Percentiles rank a stretch among this genome's conserved stretches.
phyloP scores from a whole-genome alignment of 768 basidiomycete species.

The Pleurotus giganteus region DNA sequence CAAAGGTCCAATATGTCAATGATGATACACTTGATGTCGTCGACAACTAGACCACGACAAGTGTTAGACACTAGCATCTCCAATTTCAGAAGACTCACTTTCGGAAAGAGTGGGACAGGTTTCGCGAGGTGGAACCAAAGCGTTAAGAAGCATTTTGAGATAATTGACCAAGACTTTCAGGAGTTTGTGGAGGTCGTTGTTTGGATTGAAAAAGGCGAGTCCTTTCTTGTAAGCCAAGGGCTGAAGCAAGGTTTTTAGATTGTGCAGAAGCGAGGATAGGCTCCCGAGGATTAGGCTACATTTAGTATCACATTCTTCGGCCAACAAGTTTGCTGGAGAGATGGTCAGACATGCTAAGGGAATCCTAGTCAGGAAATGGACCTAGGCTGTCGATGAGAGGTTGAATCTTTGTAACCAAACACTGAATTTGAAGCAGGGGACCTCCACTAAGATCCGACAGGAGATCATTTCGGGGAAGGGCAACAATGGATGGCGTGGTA shows the following conservation, averaged over 20 bases:
- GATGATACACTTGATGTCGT: constrained; percentile 58
- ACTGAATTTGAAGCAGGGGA: no score
- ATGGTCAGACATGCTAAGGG: no score
- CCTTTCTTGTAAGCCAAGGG: constrained; percentile 45
- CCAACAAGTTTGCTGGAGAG: not conserved
- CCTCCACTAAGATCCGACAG: no score
- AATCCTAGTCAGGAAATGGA: no score
- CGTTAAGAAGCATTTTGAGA: constrained; percentile 43
- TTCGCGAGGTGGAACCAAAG: not conserved
- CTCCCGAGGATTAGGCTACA: no score
- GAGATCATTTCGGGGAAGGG: no score
- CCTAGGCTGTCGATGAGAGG: no score
- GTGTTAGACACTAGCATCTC: not conserved
- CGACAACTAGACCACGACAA: constrained; percentile 40
- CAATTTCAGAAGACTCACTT: not conserved
- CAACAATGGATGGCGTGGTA: no score
- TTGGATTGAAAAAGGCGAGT: constrained; percentile 46
- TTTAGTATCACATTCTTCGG: no score
- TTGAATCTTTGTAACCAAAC: no score
- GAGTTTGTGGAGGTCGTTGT: constrained; percentile 41
- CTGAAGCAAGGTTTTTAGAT: constrained; percentile 24
- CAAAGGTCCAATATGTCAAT: constrained; percentile 46
- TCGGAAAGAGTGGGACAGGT: not conserved
- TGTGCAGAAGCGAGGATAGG: not conserved
- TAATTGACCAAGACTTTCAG: constrained; percentile 49